Evolutionary conservation across 2,329 filamentous ascomycete species (phyloP), one percentile per base, ranked within the genome.

Genomic region (Hymenotorrendiella dingleyae): DNA sequence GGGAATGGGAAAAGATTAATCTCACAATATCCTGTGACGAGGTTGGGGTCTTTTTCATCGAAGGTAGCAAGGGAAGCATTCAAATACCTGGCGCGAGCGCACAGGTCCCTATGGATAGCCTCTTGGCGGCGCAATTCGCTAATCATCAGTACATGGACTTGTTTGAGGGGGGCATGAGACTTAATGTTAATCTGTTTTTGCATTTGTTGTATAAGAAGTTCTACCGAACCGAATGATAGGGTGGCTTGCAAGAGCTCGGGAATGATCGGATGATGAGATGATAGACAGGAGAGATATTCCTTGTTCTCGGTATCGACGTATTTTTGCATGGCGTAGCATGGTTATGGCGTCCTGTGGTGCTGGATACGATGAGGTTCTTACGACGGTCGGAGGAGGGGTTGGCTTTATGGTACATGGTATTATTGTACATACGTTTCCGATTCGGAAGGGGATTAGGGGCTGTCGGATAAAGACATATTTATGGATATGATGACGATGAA

Each of bases 171-270:
- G 78, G 76, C 50, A 73, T 96, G 61, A 83, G 85, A 66, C 76
- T 98, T 60, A 97, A 97, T 65, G 93, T 98, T 59, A 98, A 98
- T 70, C 66, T 98, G 60, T 80, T 98, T 68, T 73, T 98, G 72
- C 93, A 98, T 74, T 72, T 97, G 65, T 78, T 98, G 55, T 97
- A 97, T 73, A 94, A 94, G 78, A 98, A 98, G 74, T 98, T 98
- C 66, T 98, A 98, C 63, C 71, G 80, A 48, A 83, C 80, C 47
- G 78, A 82, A 34, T 53, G 46, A 49, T 54, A 37, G 45, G 35
- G 19, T 28, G 22, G 34, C 9, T 8, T 32, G 17, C 19, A 11
- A 14, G 29, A 12, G 24, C 36, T 12, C 14, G 12, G 36, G 4
- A n/a, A 26, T 20, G 26, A 30, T 20, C 24, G 12, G n/a, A n/a